Evolutionary conservation across 345 rosid genomes (phyloP).

Genomic region (Cardiospermum halicacabum): DNA sequence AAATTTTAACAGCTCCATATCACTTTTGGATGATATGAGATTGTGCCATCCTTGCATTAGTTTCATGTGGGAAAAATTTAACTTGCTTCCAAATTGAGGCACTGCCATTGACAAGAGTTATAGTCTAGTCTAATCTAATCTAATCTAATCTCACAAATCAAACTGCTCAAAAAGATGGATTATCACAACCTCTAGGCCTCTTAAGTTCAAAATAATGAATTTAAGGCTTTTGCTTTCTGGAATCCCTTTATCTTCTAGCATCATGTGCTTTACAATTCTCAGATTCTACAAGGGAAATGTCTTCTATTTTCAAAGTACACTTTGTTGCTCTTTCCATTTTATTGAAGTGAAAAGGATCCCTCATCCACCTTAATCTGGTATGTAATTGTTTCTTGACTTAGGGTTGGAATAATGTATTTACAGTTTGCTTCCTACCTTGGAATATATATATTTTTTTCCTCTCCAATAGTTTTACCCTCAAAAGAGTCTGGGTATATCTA

Average conservation of each 20-base stretch:
- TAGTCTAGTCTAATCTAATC: too few species aligned
- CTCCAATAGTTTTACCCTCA: background rate
- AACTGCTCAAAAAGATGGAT: background rate
- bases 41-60: background rate
- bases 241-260: conserved; percentile 4
- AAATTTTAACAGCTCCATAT: background rate
- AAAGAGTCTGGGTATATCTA: background rate
- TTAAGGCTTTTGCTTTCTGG: conserved; percentile 6
- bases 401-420: background rate
- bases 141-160: background rate
- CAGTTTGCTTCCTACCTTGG: background rate
- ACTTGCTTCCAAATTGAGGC: background rate
- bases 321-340: background rate
- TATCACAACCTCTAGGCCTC: background rate
- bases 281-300: background rate
- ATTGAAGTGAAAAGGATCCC: background rate
- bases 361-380: background rate
- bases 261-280: background rate
- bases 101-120: background rate
- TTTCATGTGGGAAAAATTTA: background rate
- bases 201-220: background rate
- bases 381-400: background rate
- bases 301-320: background rate
- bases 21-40: background rate
- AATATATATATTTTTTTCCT: background rate